These are phyloP conservation scores for Jatropha podagrica DNA, from an alignment of 441 rosid genomes.

Conservation along the genomic window DNA sequence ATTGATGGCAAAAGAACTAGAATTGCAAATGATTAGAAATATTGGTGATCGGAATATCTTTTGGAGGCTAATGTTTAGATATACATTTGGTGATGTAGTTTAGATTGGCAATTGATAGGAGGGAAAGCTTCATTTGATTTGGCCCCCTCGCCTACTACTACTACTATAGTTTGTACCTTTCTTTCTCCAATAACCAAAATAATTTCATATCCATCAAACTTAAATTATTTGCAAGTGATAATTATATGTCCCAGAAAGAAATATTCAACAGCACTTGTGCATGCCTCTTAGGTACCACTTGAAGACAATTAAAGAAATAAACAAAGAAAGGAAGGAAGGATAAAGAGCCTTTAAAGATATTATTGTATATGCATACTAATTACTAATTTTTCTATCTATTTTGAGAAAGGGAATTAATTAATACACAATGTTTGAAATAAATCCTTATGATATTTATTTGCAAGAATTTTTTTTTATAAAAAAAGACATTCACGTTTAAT, in stretches of 20 bases:
- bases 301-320: no score
- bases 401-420: no score
- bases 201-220: background rate
- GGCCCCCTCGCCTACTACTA: constrained; percentile 40
- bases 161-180: background rate
- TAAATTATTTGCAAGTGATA: background rate
- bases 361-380: no score
- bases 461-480: no score
- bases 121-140: constrained; percentile 15
- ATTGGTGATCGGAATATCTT: constrained; percentile 17
- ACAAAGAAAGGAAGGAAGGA: no score
- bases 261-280: background rate
- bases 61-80: constrained; percentile 24
- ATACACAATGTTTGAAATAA: no score
- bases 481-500: no score
- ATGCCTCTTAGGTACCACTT: background rate
- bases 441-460: no score
- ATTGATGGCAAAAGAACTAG: constrained; percentile 1
- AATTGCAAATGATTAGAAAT: constrained; percentile 16
- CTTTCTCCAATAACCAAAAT: background rate
- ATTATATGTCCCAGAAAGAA: background rate
- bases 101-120: constrained; percentile 18
- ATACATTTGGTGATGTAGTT: constrained; percentile 8
- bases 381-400: no score
- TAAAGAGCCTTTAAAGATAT: no score